Base-by-base conservation (phyloP, 2,329 filamentous ascomycete species). In the Venturia carpophila region DNA sequence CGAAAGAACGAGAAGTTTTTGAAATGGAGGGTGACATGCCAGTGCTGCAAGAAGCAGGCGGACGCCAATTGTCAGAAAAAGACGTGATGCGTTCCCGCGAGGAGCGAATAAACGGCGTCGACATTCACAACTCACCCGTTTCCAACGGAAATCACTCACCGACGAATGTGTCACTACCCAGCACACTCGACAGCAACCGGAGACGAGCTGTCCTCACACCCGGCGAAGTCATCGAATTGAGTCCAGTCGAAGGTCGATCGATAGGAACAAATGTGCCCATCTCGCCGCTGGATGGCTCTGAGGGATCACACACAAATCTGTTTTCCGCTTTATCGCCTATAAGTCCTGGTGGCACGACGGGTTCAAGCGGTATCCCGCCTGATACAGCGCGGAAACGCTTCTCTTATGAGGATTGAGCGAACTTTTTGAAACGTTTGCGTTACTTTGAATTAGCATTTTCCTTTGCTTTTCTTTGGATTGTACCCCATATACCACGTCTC, bases 1-100 rank as follows among this genome's bases (percentile, higher is more conserved):
- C 72, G 30, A 72, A 71, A n/a, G 73, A 76, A 66, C 68, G 69
- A 19, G 72, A 73, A 37, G 71, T 82, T 10, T 79, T 74, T 64
- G 83, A 80, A 56, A 84, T 80, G 71, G 80, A 81, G 0, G 83
- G 84, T 1, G 82, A 83, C 11, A 80, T 85, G 71, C 81, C 81
- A 19, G 77, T 79, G 52, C 78, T 80, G 64, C 81, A 79, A 67
- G 78, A 81, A 71, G 79, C 79, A 60, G 79, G 76, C 62, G 78
- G 79, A 39, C 76, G 75, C 21, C 73, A 78, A 66, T 70, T 81
- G 43, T 76, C 75, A 24, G 79, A 81, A 70, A 82, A 82, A 68
- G 78, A 82, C 66, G 75, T 77, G 43, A 76, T 81, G 72, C 71
- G 76, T 66, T 72, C 75, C 24, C 74, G 79, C 21, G 79, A 80